Conservation (phyloP, 306 rosid genomes). For the cucumber (Cucumis sativus) region DNA sequence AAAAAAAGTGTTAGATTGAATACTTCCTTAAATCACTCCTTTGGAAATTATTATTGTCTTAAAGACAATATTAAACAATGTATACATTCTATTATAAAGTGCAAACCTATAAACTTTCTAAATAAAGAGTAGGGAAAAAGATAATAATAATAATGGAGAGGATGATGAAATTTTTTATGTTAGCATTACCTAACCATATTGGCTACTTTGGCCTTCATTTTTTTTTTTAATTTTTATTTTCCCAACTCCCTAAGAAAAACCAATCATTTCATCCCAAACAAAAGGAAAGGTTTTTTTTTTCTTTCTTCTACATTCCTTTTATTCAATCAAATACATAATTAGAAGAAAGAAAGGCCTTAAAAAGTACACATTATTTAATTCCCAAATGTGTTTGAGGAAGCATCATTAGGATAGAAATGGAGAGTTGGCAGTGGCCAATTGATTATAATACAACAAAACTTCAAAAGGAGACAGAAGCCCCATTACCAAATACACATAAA, state of each 20-base stretch:
- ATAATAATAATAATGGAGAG: background rate
- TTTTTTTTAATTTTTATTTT: background rate
- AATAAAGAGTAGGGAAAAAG: background rate
- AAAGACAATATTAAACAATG: background rate
- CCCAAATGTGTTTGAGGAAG: background rate
- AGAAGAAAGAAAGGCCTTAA: background rate
- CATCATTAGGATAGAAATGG: background rate
- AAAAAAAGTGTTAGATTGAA: background rate
- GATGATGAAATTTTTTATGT: background rate
- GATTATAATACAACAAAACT: background rate
- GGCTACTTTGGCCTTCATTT: no score
- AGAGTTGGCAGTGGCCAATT: background rate
- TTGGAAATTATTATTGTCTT: background rate
- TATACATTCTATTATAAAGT: background rate
- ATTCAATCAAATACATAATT: background rate
- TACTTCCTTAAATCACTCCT: background rate
- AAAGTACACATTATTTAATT: background rate
- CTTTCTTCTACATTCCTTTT: background rate
- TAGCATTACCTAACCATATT: background rate
- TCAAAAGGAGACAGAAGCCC: background rate
- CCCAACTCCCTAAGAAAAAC: background rate
- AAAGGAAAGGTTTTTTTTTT: background rate
- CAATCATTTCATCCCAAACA: background rate
- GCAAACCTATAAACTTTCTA: background rate
- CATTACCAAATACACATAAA: background rate